Percentiles rank a stretch among this genome's conserved stretches.
phyloP scores from a whole-genome alignment of 345 rosid species.

The Theobroma cacao region DNA sequence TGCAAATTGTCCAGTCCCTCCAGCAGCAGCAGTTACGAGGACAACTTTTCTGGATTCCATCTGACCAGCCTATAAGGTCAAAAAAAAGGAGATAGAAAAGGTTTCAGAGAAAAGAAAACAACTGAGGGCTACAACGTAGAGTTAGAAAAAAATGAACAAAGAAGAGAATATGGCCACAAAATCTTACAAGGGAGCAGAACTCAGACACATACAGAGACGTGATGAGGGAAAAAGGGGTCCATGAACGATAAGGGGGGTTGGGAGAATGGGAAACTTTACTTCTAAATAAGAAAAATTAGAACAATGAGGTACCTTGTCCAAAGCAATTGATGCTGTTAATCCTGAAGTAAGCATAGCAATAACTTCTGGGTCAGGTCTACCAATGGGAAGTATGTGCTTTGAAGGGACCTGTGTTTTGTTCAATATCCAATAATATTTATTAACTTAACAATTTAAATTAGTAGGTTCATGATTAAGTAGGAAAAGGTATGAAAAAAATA shows the following conservation, averaged over 20 bases:
- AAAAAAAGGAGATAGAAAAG: slow-evolving; percentile 4
- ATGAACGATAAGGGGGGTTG: background rate
- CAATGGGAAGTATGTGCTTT: slow-evolving; percentile 79
- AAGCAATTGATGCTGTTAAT: slow-evolving; percentile 87
- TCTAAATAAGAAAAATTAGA: background rate
- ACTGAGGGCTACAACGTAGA: background rate
- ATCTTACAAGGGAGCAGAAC: background rate
- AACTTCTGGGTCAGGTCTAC: slow-evolving; percentile 94
- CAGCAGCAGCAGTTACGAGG: slow-evolving; percentile 97
- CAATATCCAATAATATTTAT: slow-evolving; percentile 3
- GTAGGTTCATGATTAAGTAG: background rate
- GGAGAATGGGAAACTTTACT: background rate
- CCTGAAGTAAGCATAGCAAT: slow-evolving; percentile 99
- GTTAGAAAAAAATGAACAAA: background rate
- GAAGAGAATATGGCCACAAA: background rate
- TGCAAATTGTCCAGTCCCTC: slow-evolving; percentile 98
- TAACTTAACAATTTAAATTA: background rate
- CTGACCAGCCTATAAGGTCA: slow-evolving; percentile 63
- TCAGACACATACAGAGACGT: background rate
- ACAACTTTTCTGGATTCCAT: slow-evolving; percentile 77
- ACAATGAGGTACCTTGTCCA: slow-evolving; percentile 60
- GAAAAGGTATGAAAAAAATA: background rate
- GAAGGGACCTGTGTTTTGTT: slow-evolving; percentile 52
- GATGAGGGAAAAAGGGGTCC: background rate
- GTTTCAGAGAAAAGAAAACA: background rate